Base-by-base conservation (phyloP, 1,139 yeast species). In the Saccharomyces hybrid region DNA sequence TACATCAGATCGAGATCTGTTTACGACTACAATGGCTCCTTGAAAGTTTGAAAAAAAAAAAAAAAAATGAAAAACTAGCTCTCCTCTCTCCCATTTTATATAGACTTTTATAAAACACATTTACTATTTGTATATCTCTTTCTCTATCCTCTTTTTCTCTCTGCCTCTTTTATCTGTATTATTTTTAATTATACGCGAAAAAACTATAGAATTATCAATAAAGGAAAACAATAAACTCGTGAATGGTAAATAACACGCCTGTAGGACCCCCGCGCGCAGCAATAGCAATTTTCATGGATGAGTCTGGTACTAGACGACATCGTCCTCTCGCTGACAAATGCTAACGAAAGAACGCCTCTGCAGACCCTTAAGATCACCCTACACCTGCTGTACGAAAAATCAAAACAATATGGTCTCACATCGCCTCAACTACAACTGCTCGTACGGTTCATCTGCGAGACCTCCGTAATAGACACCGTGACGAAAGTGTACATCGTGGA, bases 1-100 rank as follows among this genome's bases (percentile, higher is more conserved):
- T 86, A 83, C 62, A 70, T 86, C 48, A 80, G 96, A 63, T 80
- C 85, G 38, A 79, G 85, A 61, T 78, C 86, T 29, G 70, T 79
- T 34, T 84, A 78, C 66, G 96, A 88, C 67, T 77, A 88, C 59
- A 71, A 72, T 55, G 85, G 84, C 2, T 26, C 28, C 3, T 34
- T 55, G n/a, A 50, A 50, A 7, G 28, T 48, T 38, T 38, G 44
- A 38, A 38, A 19, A 19, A 19, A 19, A 19, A 19, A 19, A 19
- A 19, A 19, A 19, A 19, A 19, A 19, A 19, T 19, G 19, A 19
- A 19, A 19, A 19, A 19, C 19, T 19, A 19, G 19, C 19, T 19
- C 19, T 19, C 19, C 19, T 19, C 19, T 19, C 19, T 19, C 44
- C 16, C 23, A 19, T 2, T 19, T 19, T 19, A 19, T 19, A 19